Conservation (phyloP, 257 asterid species). For the Petrea volubilis region DNA sequence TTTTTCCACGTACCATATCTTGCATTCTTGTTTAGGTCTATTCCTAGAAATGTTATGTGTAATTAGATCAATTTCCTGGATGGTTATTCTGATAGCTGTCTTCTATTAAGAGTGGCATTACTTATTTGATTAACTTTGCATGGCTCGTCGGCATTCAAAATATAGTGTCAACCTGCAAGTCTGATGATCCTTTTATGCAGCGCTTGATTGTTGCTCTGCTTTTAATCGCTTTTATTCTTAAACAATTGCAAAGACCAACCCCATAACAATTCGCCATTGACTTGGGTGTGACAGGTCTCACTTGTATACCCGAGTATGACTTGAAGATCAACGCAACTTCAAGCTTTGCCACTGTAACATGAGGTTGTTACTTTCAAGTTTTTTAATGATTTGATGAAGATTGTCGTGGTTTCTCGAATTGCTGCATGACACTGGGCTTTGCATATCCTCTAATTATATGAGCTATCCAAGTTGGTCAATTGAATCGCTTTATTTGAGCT, state of each 20-base stretch:
- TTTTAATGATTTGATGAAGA: background rate
- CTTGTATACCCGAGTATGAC: constrained; percentile 60
- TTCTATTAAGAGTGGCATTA: background rate
- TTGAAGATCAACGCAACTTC: constrained; percentile 67
- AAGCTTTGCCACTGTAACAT: constrained; percentile 42
- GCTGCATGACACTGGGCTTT: background rate
- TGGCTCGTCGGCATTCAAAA: too few relatives aligned
- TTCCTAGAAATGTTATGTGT: too few relatives aligned
- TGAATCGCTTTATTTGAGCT: background rate
- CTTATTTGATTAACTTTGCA: too few relatives aligned
- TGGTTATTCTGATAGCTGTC: background rate
- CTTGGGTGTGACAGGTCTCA: constrained; percentile 46
- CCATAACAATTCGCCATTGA: background rate
- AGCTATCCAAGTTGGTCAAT: background rate
- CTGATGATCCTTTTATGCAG: too few relatives aligned
- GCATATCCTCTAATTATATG: background rate
- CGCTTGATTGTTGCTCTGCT: background rate
- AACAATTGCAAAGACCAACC: background rate
- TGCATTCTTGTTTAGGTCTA: background rate
- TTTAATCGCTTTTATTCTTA: background rate
- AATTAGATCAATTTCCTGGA: too few relatives aligned
- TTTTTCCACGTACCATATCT: background rate
- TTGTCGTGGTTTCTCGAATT: background rate
- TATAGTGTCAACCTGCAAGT: too few relatives aligned
- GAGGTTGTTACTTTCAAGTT: constrained; percentile 15